Evolutionary conservation across 2,329 filamentous ascomycete genomes (phyloP).

Genomic region (Talaromyces verruculosus): DNA sequence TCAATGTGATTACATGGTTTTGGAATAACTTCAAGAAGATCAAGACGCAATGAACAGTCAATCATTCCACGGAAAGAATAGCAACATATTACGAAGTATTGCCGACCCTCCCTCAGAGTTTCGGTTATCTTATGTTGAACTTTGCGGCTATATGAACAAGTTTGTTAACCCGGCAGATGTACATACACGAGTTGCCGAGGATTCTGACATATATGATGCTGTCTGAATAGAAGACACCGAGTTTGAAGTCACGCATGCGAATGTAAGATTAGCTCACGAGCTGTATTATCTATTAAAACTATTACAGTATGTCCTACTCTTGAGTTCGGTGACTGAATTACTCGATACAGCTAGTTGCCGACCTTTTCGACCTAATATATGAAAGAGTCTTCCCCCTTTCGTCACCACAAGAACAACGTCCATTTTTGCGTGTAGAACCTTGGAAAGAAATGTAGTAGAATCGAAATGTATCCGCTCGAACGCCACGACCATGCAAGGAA

Average conservation of each 20-base stretch:
- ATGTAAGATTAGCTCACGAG: not conserved
- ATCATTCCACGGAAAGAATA: too few relatives aligned
- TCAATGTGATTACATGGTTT: not conserved
- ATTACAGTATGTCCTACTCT: not conserved
- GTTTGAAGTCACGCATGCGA: not conserved
- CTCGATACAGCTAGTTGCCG: not conserved
- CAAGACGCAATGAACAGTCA: not conserved
- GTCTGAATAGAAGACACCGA: not conserved
- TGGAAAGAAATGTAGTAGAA: not conserved
- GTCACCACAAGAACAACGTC: not conserved
- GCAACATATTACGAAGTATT: too few relatives aligned
- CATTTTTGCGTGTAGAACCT: not conserved
- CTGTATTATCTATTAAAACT: not conserved
- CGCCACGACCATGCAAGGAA: slow-evolving; percentile 10
- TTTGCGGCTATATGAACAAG: not conserved
- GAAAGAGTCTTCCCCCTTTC: not conserved
- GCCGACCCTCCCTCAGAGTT: not conserved
- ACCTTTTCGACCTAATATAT: too few relatives aligned
- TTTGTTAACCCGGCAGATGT: not conserved
- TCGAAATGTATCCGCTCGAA: not conserved
- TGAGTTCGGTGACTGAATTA: not conserved
- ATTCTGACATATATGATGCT: not conserved
- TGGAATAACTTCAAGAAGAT: not conserved
- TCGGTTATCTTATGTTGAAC: not conserved
- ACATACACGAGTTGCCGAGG: not conserved